Evolutionary conservation across 2,329 filamentous ascomycete species (phyloP), one percentile per base, ranked within the genome.

Genomic region (Epicoccum nigrum): DNA sequence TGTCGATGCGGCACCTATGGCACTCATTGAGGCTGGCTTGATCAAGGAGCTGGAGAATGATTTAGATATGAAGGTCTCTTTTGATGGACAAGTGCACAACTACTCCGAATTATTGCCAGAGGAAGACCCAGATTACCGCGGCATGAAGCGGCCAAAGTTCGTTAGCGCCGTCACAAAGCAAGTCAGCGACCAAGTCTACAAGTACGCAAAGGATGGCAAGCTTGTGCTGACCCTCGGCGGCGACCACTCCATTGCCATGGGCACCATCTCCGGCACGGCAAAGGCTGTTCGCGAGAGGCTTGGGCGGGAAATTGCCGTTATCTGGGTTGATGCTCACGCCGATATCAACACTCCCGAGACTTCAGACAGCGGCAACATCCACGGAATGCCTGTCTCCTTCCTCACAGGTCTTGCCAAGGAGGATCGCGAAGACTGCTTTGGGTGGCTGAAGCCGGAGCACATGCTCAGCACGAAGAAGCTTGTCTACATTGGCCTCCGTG

Each of bases 291-390:
- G 90, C 51, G 92, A 99, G 81, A 80, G 93, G 15, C 78, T 96
- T 52, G 85, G 81, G 35, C 83, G 88, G 48, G 93, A 97, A 65
- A 86, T 97, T 57, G 94, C 92, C 11, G 90, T 99, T 51, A 95
- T 99, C 73, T 99, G 94, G 94, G 94, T 99, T 25, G 94, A 99
- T 75, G 94, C 94, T 20, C 94, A 99, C 75, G 88, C 93, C 46
- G 94, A 99, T 75, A 97, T 99, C 80, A 99, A 99, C 79, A 92
- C 90, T 1, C 94, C 93, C 45, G 92, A 97, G 83, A 88, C 85
- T 39, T 93, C 88, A 60, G 89, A 83, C 33, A 94, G 89, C 62
- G 94, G 94, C 27, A 97, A 97, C 76, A 89, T 99, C 58, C 94
- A 99, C 77, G 94, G 94, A 64, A 99, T 99, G 94, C 94, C 94